These are phyloP conservation scores for Cyberlindnera xishuangbannaensis DNA, from an alignment of 805 yeast species.

Conservation along the genomic window DNA sequence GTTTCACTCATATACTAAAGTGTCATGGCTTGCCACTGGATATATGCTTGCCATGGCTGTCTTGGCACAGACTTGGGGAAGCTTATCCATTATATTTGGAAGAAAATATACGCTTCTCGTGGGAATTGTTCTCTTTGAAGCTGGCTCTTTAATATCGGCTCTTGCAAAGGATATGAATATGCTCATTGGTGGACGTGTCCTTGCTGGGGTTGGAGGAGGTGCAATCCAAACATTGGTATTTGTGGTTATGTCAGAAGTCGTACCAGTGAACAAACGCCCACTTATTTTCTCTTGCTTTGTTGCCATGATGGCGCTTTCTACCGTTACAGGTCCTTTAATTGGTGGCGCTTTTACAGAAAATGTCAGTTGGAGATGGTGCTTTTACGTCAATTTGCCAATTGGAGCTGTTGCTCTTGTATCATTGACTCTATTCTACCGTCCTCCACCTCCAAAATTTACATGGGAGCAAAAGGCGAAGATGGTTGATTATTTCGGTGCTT, in stretches of 20 bases:
- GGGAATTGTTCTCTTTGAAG: constrained; percentile 47
- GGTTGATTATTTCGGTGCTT: constrained; percentile 45
- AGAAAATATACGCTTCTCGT: constrained; percentile 43
- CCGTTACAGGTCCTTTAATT: constrained; percentile 55
- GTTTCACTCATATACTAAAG: constrained; percentile 42
- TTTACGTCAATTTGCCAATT: constrained; percentile 53
- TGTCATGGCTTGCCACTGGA: constrained; percentile 56
- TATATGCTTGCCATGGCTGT: constrained; percentile 49
- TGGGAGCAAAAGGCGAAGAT: constrained; percentile 32
- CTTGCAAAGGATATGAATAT: constrained; percentile 47
- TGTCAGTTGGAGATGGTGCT: constrained; percentile 69
- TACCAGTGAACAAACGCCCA: constrained; percentile 28
- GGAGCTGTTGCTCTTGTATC: constrained; percentile 42
- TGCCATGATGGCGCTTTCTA: constrained; percentile 38
- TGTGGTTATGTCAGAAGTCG: constrained; percentile 49
- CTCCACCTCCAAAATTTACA: constrained; percentile 38
- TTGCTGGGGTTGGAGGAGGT: constrained; percentile 69
- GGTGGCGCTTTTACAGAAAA: constrained; percentile 61
- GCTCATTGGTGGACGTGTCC: constrained; percentile 64
- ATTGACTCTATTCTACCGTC: constrained; percentile 34
- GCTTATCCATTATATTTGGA: constrained; percentile 49
- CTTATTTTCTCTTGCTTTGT: constrained; percentile 17
- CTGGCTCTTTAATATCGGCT: constrained; percentile 59
- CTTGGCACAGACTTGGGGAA: constrained; percentile 52
- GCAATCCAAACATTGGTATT: constrained; percentile 54